Base-by-base conservation (phyloP, 1,139 yeast genomes). In the Keqinozyma sinolaborantium region DNA sequence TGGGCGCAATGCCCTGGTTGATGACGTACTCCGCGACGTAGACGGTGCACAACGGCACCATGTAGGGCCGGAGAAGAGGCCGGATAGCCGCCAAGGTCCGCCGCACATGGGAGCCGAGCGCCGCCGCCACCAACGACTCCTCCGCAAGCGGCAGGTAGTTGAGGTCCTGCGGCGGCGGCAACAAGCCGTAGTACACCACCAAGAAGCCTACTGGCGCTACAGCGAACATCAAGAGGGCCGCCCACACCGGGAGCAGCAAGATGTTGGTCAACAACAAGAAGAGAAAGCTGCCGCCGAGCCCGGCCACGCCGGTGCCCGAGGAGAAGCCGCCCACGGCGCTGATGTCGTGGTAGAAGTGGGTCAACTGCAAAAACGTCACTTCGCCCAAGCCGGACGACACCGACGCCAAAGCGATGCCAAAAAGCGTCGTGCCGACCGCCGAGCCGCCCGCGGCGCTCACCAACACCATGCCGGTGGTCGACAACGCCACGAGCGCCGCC, bases 291-390 rank as follows among this genome's bases (percentile, higher is more conserved):
- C 97, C 98, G 14, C 77, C 72, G 3, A 90, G 56, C 0, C 97
- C 97, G 0, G 98, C 97, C 9, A 87, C 95, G 1, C 97, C 97
- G 0, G 97, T 92, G 0, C 98, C 98, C 10, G 88, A 75, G 23
- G 95, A 83, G 75, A 94, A 92, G 0, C 95, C 97, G 30, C 84
- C 79, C 29, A 92, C 65, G 3, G 95, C 70, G 30, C 45, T 35
- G 13, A 58, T 52, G 21, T 70, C 70, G 13, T 67, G 67, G 48
- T 73, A 81, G 45, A 63, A 77, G 52, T 87, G 95, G 1, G 96
- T 85, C 53, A 92, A 62, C 52, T 85, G 95, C 30, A 92, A 59
- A 44, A 90, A 92, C 0, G 96, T 84, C 12, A 85, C 67, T 51
- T 92, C 98, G 0, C 98, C 98, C 16, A 88, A 58, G 0, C 97